phyloP scores from a whole-genome alignment of 2,329 filamentous ascomycete species.

The Beauveria brongniartii region DNA sequence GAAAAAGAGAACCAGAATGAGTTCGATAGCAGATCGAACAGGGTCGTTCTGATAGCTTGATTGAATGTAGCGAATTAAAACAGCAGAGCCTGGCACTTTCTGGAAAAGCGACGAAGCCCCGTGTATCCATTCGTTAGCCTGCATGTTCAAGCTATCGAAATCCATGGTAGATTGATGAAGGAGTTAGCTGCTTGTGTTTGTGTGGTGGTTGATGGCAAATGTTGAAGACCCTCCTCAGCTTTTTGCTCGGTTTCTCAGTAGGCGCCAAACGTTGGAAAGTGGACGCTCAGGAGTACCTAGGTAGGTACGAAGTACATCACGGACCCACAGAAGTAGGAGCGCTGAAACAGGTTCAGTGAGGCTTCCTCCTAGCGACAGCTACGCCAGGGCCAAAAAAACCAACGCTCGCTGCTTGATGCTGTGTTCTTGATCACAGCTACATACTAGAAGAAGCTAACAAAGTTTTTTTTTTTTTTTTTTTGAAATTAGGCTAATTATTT shows the following conservation, averaged over 20 bases:
- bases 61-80: conserved; percentile 89
- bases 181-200: background rate
- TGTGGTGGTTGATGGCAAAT: background rate
- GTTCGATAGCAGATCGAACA: conserved; percentile 83
- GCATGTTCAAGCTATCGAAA: conserved; percentile 49
- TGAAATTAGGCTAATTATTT: too few relatives aligned
- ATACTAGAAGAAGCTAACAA: too few relatives aligned
- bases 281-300: background rate
- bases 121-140: conserved; percentile 42
- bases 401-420: too few relatives aligned
- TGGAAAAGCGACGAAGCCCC: conserved; percentile 63
- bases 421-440: too few relatives aligned
- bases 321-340: too few relatives aligned
- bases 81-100: conserved; percentile 85
- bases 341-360: too few relatives aligned
- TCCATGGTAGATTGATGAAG: conserved; percentile 42
- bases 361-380: too few relatives aligned
- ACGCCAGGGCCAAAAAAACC: too few relatives aligned
- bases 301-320: background rate
- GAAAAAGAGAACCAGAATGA: conserved; percentile 91
- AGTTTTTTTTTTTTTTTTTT: too few relatives aligned
- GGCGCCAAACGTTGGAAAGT: background rate
- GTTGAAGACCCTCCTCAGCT: background rate
- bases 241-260: background rate
- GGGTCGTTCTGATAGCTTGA: conserved; percentile 98